Evolutionary conservation across 2,329 filamentous ascomycete species (phyloP), one percentile per base, ranked within the genome.

Genomic region (Trichoderma gracile): DNA sequence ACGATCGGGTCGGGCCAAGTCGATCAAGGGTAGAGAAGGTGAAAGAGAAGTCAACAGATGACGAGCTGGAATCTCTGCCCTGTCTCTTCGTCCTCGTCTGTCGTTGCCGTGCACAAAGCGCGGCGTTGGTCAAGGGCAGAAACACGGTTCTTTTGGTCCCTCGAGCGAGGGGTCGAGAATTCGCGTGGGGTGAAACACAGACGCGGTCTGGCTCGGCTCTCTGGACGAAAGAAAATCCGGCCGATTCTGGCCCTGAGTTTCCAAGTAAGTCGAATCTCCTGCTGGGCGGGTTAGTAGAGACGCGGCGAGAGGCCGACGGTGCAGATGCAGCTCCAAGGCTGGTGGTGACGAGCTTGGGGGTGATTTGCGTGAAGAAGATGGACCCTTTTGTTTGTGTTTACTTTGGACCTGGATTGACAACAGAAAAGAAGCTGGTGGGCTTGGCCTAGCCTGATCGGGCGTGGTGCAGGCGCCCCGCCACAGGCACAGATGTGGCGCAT

Each of bases 351-450:
- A 63, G 40, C 43, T 30, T 40, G 19, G 45, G 21, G 46, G 10
- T 3, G 27, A 30, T 63, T 57, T 45, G 40, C 27, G 45, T 33
- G 53, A 30, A 43, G 19, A 43, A 46, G 62, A 25, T 45, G 62
- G 38, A 46, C 40, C 17, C 23, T 59, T 65, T 62, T 62, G 50
- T 33, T 64, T 64, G 45, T 66, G 64, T 66, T 66, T 66, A 66
- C 65, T 64, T 66, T 64, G 58, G 19, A 21, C 64, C 59, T 52
- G 33, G 27, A 21, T 33, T 43, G 27, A 43, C 17, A 23, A 14
- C 46, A n/a, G 25, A 25, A 53, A 21, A 43, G 45, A n/a, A 19
- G 9, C 30, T 50, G 38, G 56, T 10, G 63, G 56, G 10, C 33
- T 14, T 38, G 33, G 33, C 33, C 40, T 54, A 60, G 47, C 40